These are phyloP conservation scores for Entomortierella lignicola DNA, from an alignment of 192 early-diverging fungal species.

Conservation along the genomic window DNA sequence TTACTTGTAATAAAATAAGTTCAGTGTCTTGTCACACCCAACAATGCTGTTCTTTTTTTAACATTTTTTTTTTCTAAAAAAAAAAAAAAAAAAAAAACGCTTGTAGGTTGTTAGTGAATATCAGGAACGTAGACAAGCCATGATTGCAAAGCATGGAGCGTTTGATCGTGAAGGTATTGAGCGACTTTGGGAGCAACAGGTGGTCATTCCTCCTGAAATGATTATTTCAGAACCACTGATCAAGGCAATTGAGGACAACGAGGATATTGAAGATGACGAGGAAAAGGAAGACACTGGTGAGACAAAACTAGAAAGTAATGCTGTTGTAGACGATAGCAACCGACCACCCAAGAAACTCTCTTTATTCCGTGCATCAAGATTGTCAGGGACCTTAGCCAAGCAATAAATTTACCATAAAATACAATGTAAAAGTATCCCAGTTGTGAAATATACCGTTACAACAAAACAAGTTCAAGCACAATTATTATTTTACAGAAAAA, in stretches of 20 bases:
- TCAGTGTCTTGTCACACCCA: too few species aligned
- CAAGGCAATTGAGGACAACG: not conserved
- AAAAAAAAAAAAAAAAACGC: not conserved
- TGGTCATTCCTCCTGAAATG: conserved; percentile 47
- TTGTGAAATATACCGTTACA: too few species aligned
- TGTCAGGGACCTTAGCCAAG: conserved; percentile 45
- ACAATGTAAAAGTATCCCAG: too few species aligned
- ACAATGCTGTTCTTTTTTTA: too few species aligned
- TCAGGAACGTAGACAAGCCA: conserved; percentile 50
- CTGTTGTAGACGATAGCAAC: conserved; percentile 31
- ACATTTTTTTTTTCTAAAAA: not conserved
- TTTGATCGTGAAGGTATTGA: conserved; percentile 44
- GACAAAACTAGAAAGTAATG: not conserved
- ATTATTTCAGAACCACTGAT: conserved; percentile 30
- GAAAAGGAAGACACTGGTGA: not conserved
- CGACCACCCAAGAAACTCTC: conserved; percentile 44
- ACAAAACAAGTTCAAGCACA: too few species aligned
- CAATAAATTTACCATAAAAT: conserved; percentile 3
- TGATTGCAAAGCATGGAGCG: conserved; percentile 43
- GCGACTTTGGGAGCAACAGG: conserved; percentile 46
- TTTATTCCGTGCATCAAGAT: conserved; percentile 41
- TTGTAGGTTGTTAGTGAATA: conserved; percentile 54
- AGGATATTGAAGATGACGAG: not conserved
- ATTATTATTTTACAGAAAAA: too few species aligned
- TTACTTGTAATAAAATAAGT: not conserved